phyloP scores from a whole-genome alignment of 768 basidiomycete species.

The Tulasnella sp. region DNA sequence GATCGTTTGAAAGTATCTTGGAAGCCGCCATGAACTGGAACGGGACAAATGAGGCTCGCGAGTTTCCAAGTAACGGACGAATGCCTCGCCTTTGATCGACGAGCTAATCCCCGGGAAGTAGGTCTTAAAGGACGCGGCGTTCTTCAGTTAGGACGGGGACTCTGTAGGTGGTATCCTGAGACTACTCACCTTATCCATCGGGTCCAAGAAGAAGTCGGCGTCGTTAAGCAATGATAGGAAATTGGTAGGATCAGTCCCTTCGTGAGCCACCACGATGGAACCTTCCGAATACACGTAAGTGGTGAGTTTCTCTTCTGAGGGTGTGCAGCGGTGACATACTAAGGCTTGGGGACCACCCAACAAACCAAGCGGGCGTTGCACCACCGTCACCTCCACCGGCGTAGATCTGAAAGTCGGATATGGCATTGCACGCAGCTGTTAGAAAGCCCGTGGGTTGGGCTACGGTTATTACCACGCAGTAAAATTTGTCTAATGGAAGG shows the following conservation, averaged over 20 bases:
- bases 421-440: constrained; percentile 21
- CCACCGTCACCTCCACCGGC: constrained; percentile 27
- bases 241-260: constrained; percentile 30
- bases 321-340: neutral
- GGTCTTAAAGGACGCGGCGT: neutral
- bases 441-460: neutral
- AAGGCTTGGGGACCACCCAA: constrained; percentile 26
- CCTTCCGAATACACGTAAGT: neutral
- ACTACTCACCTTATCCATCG: neutral
- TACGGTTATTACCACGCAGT: neutral
- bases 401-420: constrained; percentile 25
- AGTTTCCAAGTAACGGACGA: neutral
- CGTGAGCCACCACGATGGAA: constrained; percentile 25
- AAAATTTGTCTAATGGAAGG: neutral
- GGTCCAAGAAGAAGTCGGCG: neutral
- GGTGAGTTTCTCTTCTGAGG: neutral
- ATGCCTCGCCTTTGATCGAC: neutral
- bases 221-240: constrained; percentile 17
- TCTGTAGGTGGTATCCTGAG: neutral
- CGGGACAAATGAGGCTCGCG: neutral
- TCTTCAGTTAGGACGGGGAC: neutral
- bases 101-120: constrained; percentile 22
- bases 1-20: constrained; percentile 7
- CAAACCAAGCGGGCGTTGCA: constrained; percentile 27
- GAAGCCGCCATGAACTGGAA: constrained; percentile 24